Percentiles rank a stretch among this genome's conserved stretches.
These are phyloP conservation scores for Fomitiporia mediterranea DNA, from an alignment of 1,284 basidiomycete genomes.

Conservation along the genomic window DNA sequence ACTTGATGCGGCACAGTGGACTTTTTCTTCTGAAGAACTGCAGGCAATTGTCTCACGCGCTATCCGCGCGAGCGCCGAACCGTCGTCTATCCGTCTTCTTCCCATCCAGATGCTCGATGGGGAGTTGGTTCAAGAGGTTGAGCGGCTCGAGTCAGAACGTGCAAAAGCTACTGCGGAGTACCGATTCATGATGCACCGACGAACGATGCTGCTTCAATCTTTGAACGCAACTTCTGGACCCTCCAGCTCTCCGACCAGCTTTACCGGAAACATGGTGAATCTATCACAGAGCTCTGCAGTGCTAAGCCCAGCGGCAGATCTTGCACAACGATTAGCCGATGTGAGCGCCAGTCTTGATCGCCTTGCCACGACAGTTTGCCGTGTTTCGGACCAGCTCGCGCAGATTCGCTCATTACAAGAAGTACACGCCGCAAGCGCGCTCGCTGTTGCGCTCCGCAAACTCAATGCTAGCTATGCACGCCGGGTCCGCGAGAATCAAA, in stretches of 20 bases:
- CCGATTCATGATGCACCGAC: slow-evolving; percentile 60
- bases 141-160: slow-evolving; percentile 45
- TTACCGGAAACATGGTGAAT: background rate
- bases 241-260: slow-evolving; percentile 24
- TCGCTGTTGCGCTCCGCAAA: slow-evolving; percentile 72
- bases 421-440: slow-evolving; percentile 63
- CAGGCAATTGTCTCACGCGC: slow-evolving; percentile 70
- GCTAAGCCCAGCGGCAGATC: slow-evolving; percentile 22
- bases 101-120: slow-evolving; percentile 55
- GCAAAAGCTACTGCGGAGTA: slow-evolving; percentile 55
- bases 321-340: slow-evolving; percentile 56
- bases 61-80: slow-evolving; percentile 63
- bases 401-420: slow-evolving; percentile 60
- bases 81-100: slow-evolving; percentile 68
- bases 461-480: slow-evolving; percentile 68
- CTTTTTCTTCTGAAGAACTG: slow-evolving; percentile 61
- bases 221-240: slow-evolving; percentile 38
- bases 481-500: slow-evolving; percentile 51
- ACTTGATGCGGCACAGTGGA: slow-evolving; percentile 72
- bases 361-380: slow-evolving; percentile 34
- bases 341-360: slow-evolving; percentile 28
- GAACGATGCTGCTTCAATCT: slow-evolving; percentile 67
- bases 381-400: slow-evolving; percentile 53
- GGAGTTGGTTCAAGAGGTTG: slow-evolving; percentile 51
- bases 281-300: background rate